Evolutionary conservation across 2,329 filamentous ascomycete species (phyloP).

Genomic region (Didymella glomerata): DNA sequence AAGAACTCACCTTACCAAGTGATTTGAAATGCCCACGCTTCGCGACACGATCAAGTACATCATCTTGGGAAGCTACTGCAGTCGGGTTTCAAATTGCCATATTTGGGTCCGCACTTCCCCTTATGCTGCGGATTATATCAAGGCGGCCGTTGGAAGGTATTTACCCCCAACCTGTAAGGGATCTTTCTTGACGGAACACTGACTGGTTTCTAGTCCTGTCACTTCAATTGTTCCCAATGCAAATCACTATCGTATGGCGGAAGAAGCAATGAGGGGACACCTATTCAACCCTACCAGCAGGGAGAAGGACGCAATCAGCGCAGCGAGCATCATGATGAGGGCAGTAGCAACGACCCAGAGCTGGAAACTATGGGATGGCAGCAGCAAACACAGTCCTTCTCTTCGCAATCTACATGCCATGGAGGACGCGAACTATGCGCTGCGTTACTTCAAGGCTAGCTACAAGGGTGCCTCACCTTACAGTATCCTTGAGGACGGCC

Average conservation of each 20-base stretch:
- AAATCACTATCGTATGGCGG: not conserved
- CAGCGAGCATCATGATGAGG: not conserved
- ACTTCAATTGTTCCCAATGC: not conserved
- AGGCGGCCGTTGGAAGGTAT: too few relatives aligned
- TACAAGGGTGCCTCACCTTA: not conserved
- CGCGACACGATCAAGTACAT: too few relatives aligned
- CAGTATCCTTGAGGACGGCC: not conserved
- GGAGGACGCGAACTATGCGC: not conserved
- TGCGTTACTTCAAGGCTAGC: not conserved
- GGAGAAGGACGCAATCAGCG: not conserved
- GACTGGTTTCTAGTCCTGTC: too few relatives aligned
- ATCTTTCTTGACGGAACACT: too few relatives aligned
- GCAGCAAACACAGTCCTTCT: not conserved
- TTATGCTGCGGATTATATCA: too few relatives aligned
- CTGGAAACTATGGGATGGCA: not conserved
- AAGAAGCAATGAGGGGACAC: not conserved
- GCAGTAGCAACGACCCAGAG: not conserved
- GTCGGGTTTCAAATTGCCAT: too few relatives aligned
- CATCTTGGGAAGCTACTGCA: too few relatives aligned
- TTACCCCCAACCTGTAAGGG: too few relatives aligned
- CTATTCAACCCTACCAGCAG: not conserved
- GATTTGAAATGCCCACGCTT: too few relatives aligned
- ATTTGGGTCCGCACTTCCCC: too few relatives aligned
- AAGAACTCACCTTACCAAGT: too few relatives aligned
- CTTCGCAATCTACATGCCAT: not conserved